A percentile compares a stretch with the other conserved stretches of the same genome.
phyloP scores from a whole-genome alignment of 2,329 filamentous ascomycete species.

The Bipolaris oryzae region DNA sequence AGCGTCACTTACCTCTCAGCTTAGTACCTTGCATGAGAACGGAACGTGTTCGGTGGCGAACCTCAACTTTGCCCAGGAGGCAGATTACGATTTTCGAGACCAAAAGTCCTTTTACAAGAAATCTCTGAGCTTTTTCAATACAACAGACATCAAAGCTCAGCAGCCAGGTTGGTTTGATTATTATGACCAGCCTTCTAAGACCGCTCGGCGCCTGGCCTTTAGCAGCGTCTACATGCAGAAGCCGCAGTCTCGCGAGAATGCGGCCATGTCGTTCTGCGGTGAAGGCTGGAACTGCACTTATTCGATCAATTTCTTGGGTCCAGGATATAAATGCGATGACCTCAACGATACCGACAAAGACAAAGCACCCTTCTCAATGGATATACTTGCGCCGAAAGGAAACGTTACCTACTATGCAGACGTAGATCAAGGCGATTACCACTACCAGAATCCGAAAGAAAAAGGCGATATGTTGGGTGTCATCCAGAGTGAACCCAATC shows the following conservation, averaged over 20 bases:
- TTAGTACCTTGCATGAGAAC: constrained; percentile 19
- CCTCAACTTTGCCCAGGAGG: constrained; percentile 43
- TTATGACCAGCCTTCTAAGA: constrained; percentile 47
- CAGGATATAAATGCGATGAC: constrained; percentile 47
- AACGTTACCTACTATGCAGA: constrained; percentile 38
- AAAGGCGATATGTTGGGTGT: constrained; percentile 36
- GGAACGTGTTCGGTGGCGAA: constrained; percentile 37
- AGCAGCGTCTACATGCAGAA: constrained; percentile 44
- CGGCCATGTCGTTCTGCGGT: constrained; percentile 37
- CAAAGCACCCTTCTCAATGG: constrained; percentile 38
- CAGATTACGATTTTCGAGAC: constrained; percentile 39
- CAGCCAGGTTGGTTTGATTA: constrained; percentile 43
- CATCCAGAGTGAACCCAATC: constrained; percentile 42
- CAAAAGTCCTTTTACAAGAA: constrained; percentile 26
- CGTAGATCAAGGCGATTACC: constrained; percentile 43
- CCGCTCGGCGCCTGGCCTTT: constrained; percentile 37
- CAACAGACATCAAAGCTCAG: constrained; percentile 35
- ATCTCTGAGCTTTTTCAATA: constrained; percentile 44
- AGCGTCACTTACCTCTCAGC: constrained; percentile 43
- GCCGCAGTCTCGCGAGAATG: constrained; percentile 33
- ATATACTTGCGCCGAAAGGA: constrained; percentile 40
- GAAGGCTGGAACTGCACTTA: constrained; percentile 48
- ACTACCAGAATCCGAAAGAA: constrained; percentile 34
- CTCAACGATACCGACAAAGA: constrained; percentile 19
- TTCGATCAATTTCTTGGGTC: constrained; percentile 40